Base-by-base conservation (phyloP, 1,284 basidiomycete genomes). In the Cutaneotrichosporon curvatum region DNA sequence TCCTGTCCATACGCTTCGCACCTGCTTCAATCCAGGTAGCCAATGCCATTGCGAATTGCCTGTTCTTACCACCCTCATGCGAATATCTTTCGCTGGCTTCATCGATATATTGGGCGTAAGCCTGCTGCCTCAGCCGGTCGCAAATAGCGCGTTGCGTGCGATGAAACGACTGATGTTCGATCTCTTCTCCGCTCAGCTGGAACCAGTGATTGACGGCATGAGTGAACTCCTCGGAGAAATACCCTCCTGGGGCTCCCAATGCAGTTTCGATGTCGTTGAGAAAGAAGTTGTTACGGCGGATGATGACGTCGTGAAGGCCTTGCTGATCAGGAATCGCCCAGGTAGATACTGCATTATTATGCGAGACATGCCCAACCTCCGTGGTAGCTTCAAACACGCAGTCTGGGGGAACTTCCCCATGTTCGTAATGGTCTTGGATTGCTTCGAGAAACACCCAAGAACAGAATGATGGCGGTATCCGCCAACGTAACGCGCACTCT, bases 381-480 rank as follows among this genome's bases (percentile, higher is more conserved):
- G 81, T 78, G 37, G 95, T 72, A 14, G 89, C 91, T 67, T 97
- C 92, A 0, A 84, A 85, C 41, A 98, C 81, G 68, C 94, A 98
- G 60, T 95, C 92, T 57, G 94, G 74, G 4, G 94, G 94, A 6
- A 96, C 87, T 58, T 92, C 83, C 57, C 88, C 85, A 21, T 85
- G 78, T 72, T 92, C 87, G 64, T 85, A 96, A 63, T 91, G 84
- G 43, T 83, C 79, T 55, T 83, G 83, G 53, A 97, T 88, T 34
- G 91, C 78, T 43, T 90, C 85, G 58, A 96, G 72, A 70, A 95
- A 94, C 58, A 84, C 84, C 9, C 83, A 78, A 0, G 80, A 80
- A 19, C 87, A 81, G 62, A 87, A 89, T 3, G 85, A 75, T 43
- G 84, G 79, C 8, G 83, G 79, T 47, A 98, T 82, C 45, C 94